Base-by-base conservation (phyloP, 2,329 filamentous ascomycete genomes). In the Talaromyces funiculosus region DNA sequence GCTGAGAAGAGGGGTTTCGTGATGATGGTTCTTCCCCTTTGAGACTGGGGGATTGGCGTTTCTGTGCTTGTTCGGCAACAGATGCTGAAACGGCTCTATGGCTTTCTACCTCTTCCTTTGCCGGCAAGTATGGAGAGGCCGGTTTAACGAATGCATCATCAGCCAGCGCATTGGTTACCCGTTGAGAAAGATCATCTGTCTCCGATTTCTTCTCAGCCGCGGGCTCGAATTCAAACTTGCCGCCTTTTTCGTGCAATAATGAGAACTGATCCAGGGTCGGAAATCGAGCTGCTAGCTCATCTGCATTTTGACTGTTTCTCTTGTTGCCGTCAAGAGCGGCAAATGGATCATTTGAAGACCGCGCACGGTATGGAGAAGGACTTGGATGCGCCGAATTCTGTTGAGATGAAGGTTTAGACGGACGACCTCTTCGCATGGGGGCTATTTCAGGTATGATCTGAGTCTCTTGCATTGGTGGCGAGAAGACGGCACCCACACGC, bases 231-330 rank as follows among this genome's bases (percentile, higher is more conserved):
- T 93, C 87, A 67, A 97, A 97, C 62, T 90, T 92, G 63, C 85
- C 78, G 3, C 90, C 89, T 63, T 90, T 85, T 64, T 97, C 92
- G 67, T 96, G 91, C 47, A 97, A 78, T 18, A 99, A 80, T 3
- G 93, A 88, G 70, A 99, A 99, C 67, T 97, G 90, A 68, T 97
- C 92, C 24, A 99, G 80, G 5, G 90, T 92, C 0, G 94, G 94
- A 67, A 97, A 99, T 57, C 89, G 85, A 29, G 86, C 83, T 0
- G 93, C 91, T 26, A 97, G 79, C 69, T 97, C 93, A 66, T 97
- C 94, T 2, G 81, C 80, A 22, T 84, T 81, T 7, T 78, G 78
- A 24, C 77, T 68, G 65, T 79, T 66, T 64, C 76, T 74, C 35
- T 82, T 78, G 60, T 83, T 86, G 2, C 88, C 83, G 72, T 99